phyloP scores from a whole-genome alignment of 2,329 filamentous ascomycete species.

The Ascosphaera aggregata region DNA sequence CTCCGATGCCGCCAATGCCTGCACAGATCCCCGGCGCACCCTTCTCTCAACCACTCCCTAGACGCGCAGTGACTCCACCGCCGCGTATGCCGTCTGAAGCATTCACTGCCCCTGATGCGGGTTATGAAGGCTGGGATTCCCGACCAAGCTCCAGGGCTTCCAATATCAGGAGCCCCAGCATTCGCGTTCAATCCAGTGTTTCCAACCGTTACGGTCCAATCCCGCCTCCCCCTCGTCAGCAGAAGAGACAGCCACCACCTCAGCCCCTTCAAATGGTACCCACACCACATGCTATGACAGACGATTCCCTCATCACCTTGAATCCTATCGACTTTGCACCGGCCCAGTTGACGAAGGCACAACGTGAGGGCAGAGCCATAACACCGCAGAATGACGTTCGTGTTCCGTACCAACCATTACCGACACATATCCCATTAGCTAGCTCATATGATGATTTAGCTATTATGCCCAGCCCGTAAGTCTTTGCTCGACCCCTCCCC shows the following conservation, averaged over 20 bases:
- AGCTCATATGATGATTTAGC: conserved; percentile 73
- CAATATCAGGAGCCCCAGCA: conserved; percentile 4
- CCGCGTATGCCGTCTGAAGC: conserved; percentile 39
- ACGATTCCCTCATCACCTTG: conserved; percentile 50
- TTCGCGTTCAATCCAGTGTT: conserved; percentile 4
- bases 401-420: conserved; percentile 51
- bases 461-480: conserved; percentile 75
- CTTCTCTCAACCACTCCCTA: conserved; percentile 62
- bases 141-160: background rate
- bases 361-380: conserved; percentile 41
- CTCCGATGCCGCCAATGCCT: conserved; percentile 18
- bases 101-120: conserved; percentile 15
- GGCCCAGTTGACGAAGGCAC: conserved; percentile 40
- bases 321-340: conserved; percentile 66
- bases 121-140: conserved; percentile 9
- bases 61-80: conserved; percentile 89
- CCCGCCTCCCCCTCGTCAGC: conserved; percentile 26
- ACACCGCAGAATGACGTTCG: conserved; percentile 33
- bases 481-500: conserved; percentile 10
- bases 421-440: conserved; percentile 53
- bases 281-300: conserved; percentile 62
- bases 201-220: conserved; percentile 17
- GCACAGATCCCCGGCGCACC: conserved; percentile 22
- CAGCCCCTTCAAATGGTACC: conserved; percentile 51
- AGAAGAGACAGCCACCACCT: conserved; percentile 46